Evolutionary conservation across 2,329 filamentous ascomycete species (phyloP), one percentile per base, ranked within the genome.

Genomic region (Venturia carpophila): DNA sequence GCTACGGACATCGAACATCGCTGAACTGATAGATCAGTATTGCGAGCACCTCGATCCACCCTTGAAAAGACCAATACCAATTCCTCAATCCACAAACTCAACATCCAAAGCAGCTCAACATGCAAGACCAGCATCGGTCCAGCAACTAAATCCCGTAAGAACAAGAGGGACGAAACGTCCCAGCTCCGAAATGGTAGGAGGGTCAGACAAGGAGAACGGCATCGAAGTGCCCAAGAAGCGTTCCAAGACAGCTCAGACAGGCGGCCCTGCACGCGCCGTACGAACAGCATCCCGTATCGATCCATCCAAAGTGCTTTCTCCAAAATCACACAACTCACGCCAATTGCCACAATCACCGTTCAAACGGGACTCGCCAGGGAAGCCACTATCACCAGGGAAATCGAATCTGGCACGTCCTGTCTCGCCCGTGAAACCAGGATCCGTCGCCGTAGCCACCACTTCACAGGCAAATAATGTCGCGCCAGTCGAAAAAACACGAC

Each of bases 291-390:
- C 75, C 5, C 70, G 72, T 43, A 68, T 70, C 30, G 66, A 68
- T 68, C 75, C 84, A 67, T 77, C 81, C 62, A 82, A 88, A 74
- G 83, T 95, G 45, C 80, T 96, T 2, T 96, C 92, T 1, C 91
- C 91, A 1, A 88, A 90, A 63, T 92, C 90, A 0, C 87, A 88
- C 66, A 96, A 96, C 72, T 89, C 89, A 6, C 86, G 90, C 63
- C 82, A 89, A 19, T 78, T 84, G 27, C 84, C 84, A 24, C 83
- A 85, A 61, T 84, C 82, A 1, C 82, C 82, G 1, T 71, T 82
- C 65, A 80, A 71, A 74, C 52, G 27, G 24, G 47, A 52, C 21
- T 52, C 47, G 11, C 47, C 47, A 52, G 47, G 47, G 21, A 45
- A 69, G 41, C 66, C 69, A 7, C 52, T 71, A 1, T 83, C 84